phyloP scores from a whole-genome alignment of 495 filamentous ascomycete genomes.

The Neurospora hispaniola region DNA sequence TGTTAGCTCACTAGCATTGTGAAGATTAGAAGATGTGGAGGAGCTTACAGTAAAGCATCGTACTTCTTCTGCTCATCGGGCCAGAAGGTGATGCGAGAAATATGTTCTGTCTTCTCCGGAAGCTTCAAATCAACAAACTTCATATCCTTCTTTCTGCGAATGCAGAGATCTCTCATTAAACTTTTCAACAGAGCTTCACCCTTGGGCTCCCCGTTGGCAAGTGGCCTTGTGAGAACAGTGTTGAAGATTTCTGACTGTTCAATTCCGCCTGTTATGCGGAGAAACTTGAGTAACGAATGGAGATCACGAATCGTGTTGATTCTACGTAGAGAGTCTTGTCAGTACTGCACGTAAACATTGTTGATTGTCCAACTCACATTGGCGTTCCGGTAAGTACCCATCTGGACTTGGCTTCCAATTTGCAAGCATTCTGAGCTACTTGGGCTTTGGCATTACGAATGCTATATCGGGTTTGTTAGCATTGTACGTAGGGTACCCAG shows the following conservation, averaged over 20 bases:
- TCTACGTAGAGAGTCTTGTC: slow-evolving; percentile 12
- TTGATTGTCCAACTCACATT: slow-evolving; percentile 34
- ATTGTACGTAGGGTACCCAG: not conserved
- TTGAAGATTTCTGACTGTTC: slow-evolving; percentile 69
- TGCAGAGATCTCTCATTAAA: slow-evolving; percentile 72
- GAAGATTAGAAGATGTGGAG: slow-evolving; percentile 18
- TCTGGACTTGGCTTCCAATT: slow-evolving; percentile 56
- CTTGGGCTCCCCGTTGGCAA: slow-evolving; percentile 42
- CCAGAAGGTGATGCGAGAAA: slow-evolving; percentile 69
- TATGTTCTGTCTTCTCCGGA: slow-evolving; percentile 66
- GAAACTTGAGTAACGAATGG: slow-evolving; percentile 69
- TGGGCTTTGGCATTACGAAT: slow-evolving; percentile 74
- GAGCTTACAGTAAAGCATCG: slow-evolving; percentile 49
- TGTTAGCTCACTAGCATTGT: slow-evolving; percentile 8
- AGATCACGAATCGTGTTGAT: slow-evolving; percentile 75
- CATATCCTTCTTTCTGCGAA: slow-evolving; percentile 85
- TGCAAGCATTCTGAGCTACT: slow-evolving; percentile 54
- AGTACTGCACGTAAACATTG: not conserved
- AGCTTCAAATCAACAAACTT: slow-evolving; percentile 75
- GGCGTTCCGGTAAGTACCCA: slow-evolving; percentile 82
- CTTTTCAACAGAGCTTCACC: slow-evolving; percentile 58
- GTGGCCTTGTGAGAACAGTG: slow-evolving; percentile 57
- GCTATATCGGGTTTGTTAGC: slow-evolving; percentile 13
- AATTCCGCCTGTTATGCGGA: slow-evolving; percentile 67
- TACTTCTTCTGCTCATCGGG: slow-evolving; percentile 73